Evolutionary conservation across 2,329 filamentous ascomycete genomes (phyloP), one percentile per base, ranked within the genome.

Genomic region (Trichoderma gracile): DNA sequence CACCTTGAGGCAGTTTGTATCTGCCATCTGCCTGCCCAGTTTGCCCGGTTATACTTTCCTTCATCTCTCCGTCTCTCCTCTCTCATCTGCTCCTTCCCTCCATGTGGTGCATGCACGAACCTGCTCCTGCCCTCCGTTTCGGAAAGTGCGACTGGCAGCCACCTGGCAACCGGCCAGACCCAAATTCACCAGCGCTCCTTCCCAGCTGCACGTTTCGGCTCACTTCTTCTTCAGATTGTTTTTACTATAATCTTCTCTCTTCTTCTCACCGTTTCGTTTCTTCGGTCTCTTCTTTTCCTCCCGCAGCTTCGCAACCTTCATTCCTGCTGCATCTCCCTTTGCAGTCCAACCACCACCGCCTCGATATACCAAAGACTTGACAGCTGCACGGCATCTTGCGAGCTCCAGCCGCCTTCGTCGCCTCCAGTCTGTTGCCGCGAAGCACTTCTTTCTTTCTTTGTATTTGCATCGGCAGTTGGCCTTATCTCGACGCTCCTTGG

Each of bases 81-180:
- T 17, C 3, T 46, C 30, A 14, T 50, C 33, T 50, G 17, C 30
- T 63, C 42, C 43, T 46, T 63, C 46, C 27, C 43, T 38, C 60
- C 3, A 47, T 47, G 40, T 38, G 15, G 47, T 54, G 47, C 53
- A 47, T 60, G 33, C 47, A 38, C 47, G 56, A 50, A 52, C 33
- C 43, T 50, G 49, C 63, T 65, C 57, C 49, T 65, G 43, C 38
- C 49, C 7, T 47, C 43, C n/a, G 42, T 33, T 30, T 38, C 40
- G 38, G 42, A 45, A 21, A 43, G 25, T n/a, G 30, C 59, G 43
- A 53, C 64, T 65, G 64, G 64, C 64, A 57, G 58, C 49, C 64
- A 57, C 58, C 58, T 53, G 58, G 52, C 64, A 14, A 50, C 45
- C 12, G 19, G 43, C 7, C 64, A 33, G 50, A 9, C 54, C 62